Conservation (phyloP, 2,329 filamentous ascomycete species). For the Pezicula carpinea region DNA sequence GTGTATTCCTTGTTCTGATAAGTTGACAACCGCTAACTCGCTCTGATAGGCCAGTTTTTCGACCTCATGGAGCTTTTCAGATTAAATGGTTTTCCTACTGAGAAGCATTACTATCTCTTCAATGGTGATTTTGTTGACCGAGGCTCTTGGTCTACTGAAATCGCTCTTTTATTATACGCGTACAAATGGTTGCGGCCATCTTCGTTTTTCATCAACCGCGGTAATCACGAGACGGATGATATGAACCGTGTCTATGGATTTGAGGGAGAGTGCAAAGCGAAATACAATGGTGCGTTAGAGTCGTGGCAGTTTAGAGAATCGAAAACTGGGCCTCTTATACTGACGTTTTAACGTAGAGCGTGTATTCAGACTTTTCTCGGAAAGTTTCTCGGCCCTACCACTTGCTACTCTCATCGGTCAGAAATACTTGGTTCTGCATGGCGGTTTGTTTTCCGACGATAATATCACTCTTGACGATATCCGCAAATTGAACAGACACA, state of each 20-base stretch:
- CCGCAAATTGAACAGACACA: conserved; percentile 84
- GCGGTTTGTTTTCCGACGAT: conserved; percentile 94
- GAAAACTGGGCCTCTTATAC: not conserved
- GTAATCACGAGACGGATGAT: conserved; percentile 98
- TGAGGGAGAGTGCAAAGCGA: conserved; percentile 95
- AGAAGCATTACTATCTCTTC: conserved; percentile 91
- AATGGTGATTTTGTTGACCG: conserved; percentile 98
- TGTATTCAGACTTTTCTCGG: conserved; percentile 95
- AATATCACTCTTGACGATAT: conserved; percentile 90
- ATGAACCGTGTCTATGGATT: conserved; percentile 99
- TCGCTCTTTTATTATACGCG: conserved; percentile 86
- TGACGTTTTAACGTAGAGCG: conserved; percentile 34
- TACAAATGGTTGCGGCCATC: conserved; percentile 94
- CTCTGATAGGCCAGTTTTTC: conserved; percentile 80
- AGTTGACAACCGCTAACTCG: not conserved
- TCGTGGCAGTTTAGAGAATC: conserved; percentile 20
- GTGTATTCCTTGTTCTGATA: conserved; percentile 19
- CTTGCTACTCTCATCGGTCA: conserved; percentile 86
- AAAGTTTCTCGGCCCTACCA: conserved; percentile 92
- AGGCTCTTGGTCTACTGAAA: conserved; percentile 97
- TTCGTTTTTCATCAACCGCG: conserved; percentile 90
- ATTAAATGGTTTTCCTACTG: conserved; percentile 77
- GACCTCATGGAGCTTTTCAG: conserved; percentile 95
- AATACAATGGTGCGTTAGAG: conserved; percentile 76
- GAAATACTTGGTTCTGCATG: conserved; percentile 90